Percentiles rank a stretch among this genome's conserved stretches.
Conservation (phyloP, 2,329 filamentous ascomycete species). For the Sarocladium oryzae region DNA sequence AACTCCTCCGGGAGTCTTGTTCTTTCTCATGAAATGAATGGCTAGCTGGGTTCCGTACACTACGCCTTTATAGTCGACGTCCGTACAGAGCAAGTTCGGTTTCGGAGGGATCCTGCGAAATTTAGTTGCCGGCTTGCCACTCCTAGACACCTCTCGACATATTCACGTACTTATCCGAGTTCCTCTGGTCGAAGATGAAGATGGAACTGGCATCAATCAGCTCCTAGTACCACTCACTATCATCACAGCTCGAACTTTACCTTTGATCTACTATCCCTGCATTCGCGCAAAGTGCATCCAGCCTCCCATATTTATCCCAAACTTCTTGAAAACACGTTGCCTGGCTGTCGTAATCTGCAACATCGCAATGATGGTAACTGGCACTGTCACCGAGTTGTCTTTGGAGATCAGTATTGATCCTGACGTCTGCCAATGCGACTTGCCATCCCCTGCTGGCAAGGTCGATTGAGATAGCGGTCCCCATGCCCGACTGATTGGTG, state of each 20-base stretch:
- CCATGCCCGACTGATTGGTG: slow-evolving; percentile 37
- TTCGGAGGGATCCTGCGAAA: slow-evolving; percentile 29
- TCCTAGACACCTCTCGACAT: too few relatives aligned
- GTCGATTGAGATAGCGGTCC: slow-evolving; percentile 30
- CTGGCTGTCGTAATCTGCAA: slow-evolving; percentile 39
- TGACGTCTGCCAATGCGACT: slow-evolving; percentile 33
- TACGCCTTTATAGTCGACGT: slow-evolving; percentile 45
- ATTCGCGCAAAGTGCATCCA: slow-evolving; percentile 44
- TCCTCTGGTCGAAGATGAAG: slow-evolving; percentile 28
- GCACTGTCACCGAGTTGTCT: slow-evolving; percentile 29
- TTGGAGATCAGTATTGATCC: slow-evolving; percentile 20
- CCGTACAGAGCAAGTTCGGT: slow-evolving; percentile 38
- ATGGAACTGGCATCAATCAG: slow-evolving; percentile 26
- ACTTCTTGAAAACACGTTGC: slow-evolving; percentile 34
- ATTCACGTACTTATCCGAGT: slow-evolving; percentile 12
- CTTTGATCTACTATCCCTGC: slow-evolving; percentile 40
- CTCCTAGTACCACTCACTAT: too few relatives aligned
- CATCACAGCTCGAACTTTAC: too few relatives aligned
- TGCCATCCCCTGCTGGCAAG: slow-evolving; percentile 21
- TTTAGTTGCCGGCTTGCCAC: too few relatives aligned
- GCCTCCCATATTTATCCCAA: slow-evolving; percentile 34
- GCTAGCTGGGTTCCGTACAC: slow-evolving; percentile 43
- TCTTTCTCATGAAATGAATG: slow-evolving; percentile 47
- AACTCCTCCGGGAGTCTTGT: slow-evolving; percentile 32
- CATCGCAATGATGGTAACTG: slow-evolving; percentile 37